Percentiles rank a stretch among this genome's conserved stretches.
These are phyloP conservation scores for Melastoma malabathricum DNA, from an alignment of 345 rosid genomes.

Conservation along the genomic window DNA sequence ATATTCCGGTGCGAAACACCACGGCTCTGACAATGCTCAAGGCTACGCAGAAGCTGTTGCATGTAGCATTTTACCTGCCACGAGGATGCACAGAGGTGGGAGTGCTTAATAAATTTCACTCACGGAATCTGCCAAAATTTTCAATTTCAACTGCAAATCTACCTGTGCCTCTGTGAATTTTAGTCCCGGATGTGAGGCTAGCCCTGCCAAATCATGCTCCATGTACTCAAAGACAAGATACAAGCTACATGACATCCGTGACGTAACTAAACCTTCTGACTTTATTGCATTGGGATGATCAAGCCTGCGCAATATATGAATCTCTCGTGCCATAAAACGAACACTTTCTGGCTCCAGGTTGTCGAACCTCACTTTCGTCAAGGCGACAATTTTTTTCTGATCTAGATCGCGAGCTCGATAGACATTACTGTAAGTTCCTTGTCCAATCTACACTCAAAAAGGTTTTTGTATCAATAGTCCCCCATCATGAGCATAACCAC, in stretches of 20 bases:
- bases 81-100: too few relatives aligned
- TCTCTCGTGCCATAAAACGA: conserved; percentile 96
- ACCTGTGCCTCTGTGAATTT: conserved; percentile 95
- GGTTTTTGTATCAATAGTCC: not conserved
- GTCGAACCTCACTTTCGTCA: conserved; percentile 95
- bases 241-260: conserved; percentile 98
- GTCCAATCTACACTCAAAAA: conserved; percentile 68
- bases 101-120: too few relatives aligned
- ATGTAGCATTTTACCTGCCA: conserved; percentile 87
- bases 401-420: conserved; percentile 94
- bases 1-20: conserved; percentile 92
- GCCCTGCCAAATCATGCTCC: conserved; percentile 98
- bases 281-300: conserved; percentile 91
- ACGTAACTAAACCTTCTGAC: conserved; percentile 93
- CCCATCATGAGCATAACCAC: not conserved
- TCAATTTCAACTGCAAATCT: not conserved
- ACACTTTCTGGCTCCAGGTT: conserved; percentile 94
- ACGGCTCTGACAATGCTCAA: conserved; percentile 93
- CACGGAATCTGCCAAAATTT: too few relatives aligned
- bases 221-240: conserved; percentile 97
- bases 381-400: conserved; percentile 83
- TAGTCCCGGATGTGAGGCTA: conserved; percentile 78
- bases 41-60: conserved; percentile 75
- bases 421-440: conserved; percentile 95
- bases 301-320: conserved; percentile 82